Percentiles rank a stretch among this genome's conserved stretches.
These are phyloP conservation scores for Adansonia madagascariensis DNA, from an alignment of 441 rosid genomes.

Conservation along the genomic window DNA sequence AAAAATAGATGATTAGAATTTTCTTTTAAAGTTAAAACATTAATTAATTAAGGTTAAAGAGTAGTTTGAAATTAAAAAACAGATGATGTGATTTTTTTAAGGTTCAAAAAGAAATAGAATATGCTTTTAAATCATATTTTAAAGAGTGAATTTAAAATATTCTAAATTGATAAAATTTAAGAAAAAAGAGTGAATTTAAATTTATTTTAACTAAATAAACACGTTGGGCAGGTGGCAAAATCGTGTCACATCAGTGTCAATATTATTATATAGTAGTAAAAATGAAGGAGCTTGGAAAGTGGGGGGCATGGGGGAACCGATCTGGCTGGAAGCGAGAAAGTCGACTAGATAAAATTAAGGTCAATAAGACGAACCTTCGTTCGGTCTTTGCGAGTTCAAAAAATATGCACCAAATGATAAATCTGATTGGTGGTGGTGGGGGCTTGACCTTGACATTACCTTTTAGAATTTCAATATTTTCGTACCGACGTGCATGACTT, in stretches of 20 bases:
- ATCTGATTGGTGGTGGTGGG: neutral
- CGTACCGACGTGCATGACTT: slow-evolving; percentile 2
- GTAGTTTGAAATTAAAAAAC: no score
- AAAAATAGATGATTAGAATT: no score
- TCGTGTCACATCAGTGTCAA: neutral
- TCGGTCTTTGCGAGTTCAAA: neutral
- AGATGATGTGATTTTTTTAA: no score
- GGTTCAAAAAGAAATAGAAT: no score
- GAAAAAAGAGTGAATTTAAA: no score
- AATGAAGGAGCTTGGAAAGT: slow-evolving; percentile 27
- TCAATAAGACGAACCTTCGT: slow-evolving; percentile 29
- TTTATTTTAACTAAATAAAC: neutral
- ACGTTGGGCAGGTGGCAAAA: slow-evolving; percentile 5
- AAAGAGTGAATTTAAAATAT: no score
- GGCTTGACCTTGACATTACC: slow-evolving; percentile 26
- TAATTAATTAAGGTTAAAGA: no score
- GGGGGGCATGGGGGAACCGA: neutral
- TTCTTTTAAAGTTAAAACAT: no score
- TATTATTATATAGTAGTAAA: neutral
- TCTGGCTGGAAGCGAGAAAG: neutral
- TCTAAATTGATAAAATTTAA: no score
- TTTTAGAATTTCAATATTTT: neutral
- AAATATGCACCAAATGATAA: neutral
- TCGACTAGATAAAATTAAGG: slow-evolving; percentile 23
- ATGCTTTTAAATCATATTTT: no score